Base-by-base conservation (phyloP, 2,329 filamentous ascomycete genomes). In the Ambrosiella xylebori region DNA sequence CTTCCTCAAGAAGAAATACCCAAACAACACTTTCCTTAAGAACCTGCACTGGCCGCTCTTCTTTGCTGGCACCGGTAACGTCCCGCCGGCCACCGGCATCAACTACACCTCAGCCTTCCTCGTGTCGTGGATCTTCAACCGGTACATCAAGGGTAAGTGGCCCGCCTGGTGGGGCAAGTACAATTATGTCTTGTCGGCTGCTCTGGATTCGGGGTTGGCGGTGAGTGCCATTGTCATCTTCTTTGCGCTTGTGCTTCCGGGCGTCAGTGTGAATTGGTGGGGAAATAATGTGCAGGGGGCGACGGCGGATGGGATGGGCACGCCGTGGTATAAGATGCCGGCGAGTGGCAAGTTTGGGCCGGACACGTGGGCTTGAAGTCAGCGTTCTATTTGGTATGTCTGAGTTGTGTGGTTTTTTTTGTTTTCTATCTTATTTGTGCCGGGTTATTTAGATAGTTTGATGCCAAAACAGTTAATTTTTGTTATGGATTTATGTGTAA, bases 121-220 rank as follows among this genome's bases (percentile, higher is more conserved):
- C 56, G 72, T 79, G 9, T 77, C 77, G 2, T 71, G 74, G 57
- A 58, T 77, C 59, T 80, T 80, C 70, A 79, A 80, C 65, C 74
- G 72, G 63, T 73, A 67, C 56, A 73, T 80, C 60, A 72, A 72
- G 55, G 67, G 72, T 59, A 69, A 71, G 53, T 78, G 68, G 66
- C 69, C 71, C 11, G 76, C 74, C 19, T 80, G 77, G 78, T 81
- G 78, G 78, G 73, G 60, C 57, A 71, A 71, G 55, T 81, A 80
- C 69, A 82, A 80, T 66, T 82, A 80, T 60, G 71, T 79, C 56
- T 69, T 78, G 0, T 79, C 78, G 6, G 78, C 78, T 0, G 77
- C 75, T 1, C 70, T 82, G 47, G 78, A 81, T 56, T 74, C 76
- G 45, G 79, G 78, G 11, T 72, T 79, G 0, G 76, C 76, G 0